Conservation (phyloP, 192 early-diverging fungal species). For the Coemansia sp. region DNA sequence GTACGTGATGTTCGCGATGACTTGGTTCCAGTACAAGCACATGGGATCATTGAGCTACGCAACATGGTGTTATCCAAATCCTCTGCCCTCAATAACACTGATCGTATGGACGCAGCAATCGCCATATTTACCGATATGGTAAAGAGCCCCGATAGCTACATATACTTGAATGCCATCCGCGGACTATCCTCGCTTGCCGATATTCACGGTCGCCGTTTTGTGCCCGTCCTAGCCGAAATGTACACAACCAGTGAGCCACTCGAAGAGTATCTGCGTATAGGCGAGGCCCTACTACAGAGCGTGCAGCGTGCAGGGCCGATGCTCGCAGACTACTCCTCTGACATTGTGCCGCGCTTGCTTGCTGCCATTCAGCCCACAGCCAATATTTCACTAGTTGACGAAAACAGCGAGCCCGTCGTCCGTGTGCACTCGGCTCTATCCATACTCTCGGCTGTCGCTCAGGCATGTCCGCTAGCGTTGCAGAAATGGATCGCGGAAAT, state of each 20-base stretch:
- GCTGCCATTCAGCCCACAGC: constrained; percentile 27
- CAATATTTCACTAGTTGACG: not conserved
- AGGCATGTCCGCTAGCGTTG: constrained; percentile 73
- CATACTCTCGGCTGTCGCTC: constrained; percentile 68
- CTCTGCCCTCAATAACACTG: constrained; percentile 54
- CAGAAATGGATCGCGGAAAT: constrained; percentile 69
- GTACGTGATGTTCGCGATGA: constrained; percentile 77
- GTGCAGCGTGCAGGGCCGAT: constrained; percentile 80
- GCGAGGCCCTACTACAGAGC: constrained; percentile 88
- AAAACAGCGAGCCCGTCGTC: constrained; percentile 29
- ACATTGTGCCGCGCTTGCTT: constrained; percentile 43
- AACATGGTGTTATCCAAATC: constrained; percentile 78
- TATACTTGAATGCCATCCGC: constrained; percentile 92
- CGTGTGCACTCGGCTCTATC: constrained; percentile 66
- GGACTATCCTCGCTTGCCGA: constrained; percentile 85
- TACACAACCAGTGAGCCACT: constrained; percentile 60
- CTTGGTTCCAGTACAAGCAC: constrained; percentile 84
- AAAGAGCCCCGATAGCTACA: constrained; percentile 82
- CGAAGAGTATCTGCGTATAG: constrained; percentile 79
- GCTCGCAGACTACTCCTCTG: constrained; percentile 66
- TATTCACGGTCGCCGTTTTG: constrained; percentile 69
- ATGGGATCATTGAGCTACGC: constrained; percentile 82
- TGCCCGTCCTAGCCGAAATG: constrained; percentile 67
- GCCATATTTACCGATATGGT: constrained; percentile 81
- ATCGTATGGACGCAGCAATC: constrained; percentile 67